Base-by-base conservation (phyloP, 768 basidiomycete genomes). In the Hericium erinaceus region DNA sequence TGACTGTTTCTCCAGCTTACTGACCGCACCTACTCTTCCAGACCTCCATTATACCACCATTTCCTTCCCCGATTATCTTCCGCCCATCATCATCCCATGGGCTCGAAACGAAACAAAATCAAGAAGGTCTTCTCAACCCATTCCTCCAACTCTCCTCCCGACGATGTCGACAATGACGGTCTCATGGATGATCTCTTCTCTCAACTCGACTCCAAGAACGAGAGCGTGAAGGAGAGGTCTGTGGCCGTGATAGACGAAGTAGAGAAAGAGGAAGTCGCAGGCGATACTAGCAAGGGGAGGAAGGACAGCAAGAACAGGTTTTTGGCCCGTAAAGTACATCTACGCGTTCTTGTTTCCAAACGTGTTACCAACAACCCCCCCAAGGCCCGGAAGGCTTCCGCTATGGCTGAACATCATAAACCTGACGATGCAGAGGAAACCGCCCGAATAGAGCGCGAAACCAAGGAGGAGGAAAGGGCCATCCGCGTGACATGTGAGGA, bases 141-240 rank as follows among this genome's bases (percentile, higher is more conserved):
- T 13, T 46, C 65, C 24, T 48, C 55, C 13, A 15, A 61, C 3
- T 40, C 60, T 15, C 13, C 72, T 1, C 59, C 59, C 28, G 55
- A 28, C 8, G 33, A 49, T 33, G 62, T 61, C 18, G 77, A 79
- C 46, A 80, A 85, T 56, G 79, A 82, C 48, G 78, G 79, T 10
- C 75, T 92, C 50, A 75, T 92, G 74, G 80, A 90, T 61, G 85
- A 89, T 64, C 80, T 95, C 1, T 70, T 93, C 50, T 79, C 83
- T 7, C 85, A 90, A 67, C 81, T 95, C 26, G 88, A 91, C 64
- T 80, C 81, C 7, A 73, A 77, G 61, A 78, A 89, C 62, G 62
- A 74, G 52, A 69, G 73, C 46, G 74, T 78, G 1, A 78, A 79
- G 64, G 67, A 69, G 26, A 80, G 81, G 66, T 75, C 82, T 12